Base-by-base conservation (phyloP, 225 moss, liverwort and hornwort genomes). In the Bryum argenteum region DNA sequence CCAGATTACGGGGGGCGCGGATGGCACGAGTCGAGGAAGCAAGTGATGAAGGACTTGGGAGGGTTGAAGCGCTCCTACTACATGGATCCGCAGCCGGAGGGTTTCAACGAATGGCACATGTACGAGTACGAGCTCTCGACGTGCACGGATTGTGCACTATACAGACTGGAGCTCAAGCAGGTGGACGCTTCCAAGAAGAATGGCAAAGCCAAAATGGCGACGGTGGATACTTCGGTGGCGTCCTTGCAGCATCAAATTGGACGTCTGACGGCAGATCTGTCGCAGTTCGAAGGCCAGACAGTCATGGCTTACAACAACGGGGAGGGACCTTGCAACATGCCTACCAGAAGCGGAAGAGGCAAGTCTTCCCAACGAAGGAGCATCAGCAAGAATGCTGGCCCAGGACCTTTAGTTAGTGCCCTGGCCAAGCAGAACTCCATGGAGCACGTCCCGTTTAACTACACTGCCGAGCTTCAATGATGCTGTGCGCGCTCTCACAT, bases 21-120 rank as follows among this genome's bases (percentile, higher is more conserved):
- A 19, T 87, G 87, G 87, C 87, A 84, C 58, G 87, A 87, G 65
- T 87, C 87, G 16, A 74, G 87, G 69, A 87, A 87, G 65, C 87
- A 84, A 70, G 79, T 87, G 59, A 87, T 84, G 87, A 84, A 87
- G 51, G 87, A 87, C 39, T 47, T 84, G 55, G 87, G 84, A 22
- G 87, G 87, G 11, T 56, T 84, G 67, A 87, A 87, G 77, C 81
- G 87, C 22, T 87, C 87, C 12, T 87, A 87, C 61, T 87, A 87
- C 81, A 87, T 87, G 84, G 87, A 87, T 18, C 87, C 87, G 4
- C 87, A 84, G 69, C 84, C 84, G 11, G 84, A 84, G 65, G 87
- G 81, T 38, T 68, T 79, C 67, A 66, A 79, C 57, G 84, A 87
- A 37, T 87, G 87, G 87, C 84, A 87, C 50, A 84, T 87, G 84